Percentiles rank a stretch among this genome's conserved stretches.
phyloP scores from a whole-genome alignment of 2,329 filamentous ascomycete genomes.

The Ophidiomyces ophidiicola region DNA sequence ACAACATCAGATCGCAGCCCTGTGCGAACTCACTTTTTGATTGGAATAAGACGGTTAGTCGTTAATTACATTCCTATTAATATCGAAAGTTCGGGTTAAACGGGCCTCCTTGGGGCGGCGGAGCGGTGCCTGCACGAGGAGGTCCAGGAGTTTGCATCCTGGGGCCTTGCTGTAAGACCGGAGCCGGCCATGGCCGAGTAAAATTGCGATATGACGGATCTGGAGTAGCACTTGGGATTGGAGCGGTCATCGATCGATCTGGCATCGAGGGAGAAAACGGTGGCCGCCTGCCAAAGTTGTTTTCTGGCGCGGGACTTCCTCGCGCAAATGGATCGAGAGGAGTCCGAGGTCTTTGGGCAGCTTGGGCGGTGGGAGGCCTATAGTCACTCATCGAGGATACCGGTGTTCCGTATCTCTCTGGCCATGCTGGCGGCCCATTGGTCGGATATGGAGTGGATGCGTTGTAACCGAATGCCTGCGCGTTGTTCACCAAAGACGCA shows the following conservation, averaged over 20 bases:
- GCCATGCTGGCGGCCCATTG: constrained; percentile 17
- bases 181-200: constrained; percentile 5
- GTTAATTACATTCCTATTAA: neutral
- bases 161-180: neutral
- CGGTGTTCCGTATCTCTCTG: constrained; percentile 43
- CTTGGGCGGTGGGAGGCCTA: constrained; percentile 16
- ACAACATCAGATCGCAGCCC: no score
- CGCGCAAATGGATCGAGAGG: constrained; percentile 4
- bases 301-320: constrained; percentile 4
- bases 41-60: no score
- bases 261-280: constrained; percentile 5
- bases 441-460: constrained; percentile 26
- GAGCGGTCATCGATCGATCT: constrained; percentile 13
- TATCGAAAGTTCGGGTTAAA: constrained; percentile 2
- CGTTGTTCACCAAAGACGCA: constrained; percentile 35
- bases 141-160: neutral
- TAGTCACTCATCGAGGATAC: constrained; percentile 29
- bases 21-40: no score
- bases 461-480: constrained; percentile 11
- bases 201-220: constrained; percentile 11
- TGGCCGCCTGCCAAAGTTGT: constrained; percentile 2
- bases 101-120: neutral
- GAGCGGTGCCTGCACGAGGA: constrained; percentile 9
- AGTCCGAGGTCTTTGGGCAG: constrained; percentile 19
- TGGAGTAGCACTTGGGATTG: constrained; percentile 9